These are phyloP conservation scores for Magnolia sinica DNA, from an alignment of 164 flowering plant species.

Conservation along the genomic window DNA sequence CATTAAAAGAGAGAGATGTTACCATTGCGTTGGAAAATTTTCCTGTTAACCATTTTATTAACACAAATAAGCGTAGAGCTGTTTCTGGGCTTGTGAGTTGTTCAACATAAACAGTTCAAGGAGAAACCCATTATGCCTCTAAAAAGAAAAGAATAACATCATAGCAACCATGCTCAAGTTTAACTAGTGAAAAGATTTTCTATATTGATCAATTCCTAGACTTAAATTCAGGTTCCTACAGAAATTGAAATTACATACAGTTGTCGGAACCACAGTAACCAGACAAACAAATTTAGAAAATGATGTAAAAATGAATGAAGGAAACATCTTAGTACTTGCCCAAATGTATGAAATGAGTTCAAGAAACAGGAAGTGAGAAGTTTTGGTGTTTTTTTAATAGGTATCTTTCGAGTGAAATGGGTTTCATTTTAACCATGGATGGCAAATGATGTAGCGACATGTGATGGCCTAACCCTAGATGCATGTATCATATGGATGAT, in stretches of 20 bases:
- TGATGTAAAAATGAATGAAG: too few relatives aligned
- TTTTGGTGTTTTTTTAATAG: too few relatives aligned
- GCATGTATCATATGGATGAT: too few relatives aligned
- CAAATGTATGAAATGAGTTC: too few relatives aligned
- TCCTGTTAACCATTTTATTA: neutral
- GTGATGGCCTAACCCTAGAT: too few relatives aligned
- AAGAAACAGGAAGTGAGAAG: too few relatives aligned
- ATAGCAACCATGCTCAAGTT: neutral
- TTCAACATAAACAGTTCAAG: conserved; percentile 2
- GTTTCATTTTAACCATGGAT: too few relatives aligned
- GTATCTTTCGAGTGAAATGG: too few relatives aligned
- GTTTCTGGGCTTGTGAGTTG: neutral
- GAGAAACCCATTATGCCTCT: neutral
- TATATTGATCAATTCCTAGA: neutral
- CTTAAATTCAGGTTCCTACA: neutral
- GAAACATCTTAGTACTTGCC: too few relatives aligned
- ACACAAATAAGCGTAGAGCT: neutral
- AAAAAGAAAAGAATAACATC: neutral
- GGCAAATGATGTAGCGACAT: too few relatives aligned
- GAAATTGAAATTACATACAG: neutral
- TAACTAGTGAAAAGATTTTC: neutral
- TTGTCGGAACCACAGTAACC: too few relatives aligned
- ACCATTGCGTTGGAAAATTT: neutral
- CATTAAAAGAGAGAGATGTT: neutral
- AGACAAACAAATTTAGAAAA: too few relatives aligned